Evolutionary conservation across 2,329 filamentous ascomycete genomes (phyloP), one percentile per base, ranked within the genome.

Genomic region (Clonostachys byssicola): DNA sequence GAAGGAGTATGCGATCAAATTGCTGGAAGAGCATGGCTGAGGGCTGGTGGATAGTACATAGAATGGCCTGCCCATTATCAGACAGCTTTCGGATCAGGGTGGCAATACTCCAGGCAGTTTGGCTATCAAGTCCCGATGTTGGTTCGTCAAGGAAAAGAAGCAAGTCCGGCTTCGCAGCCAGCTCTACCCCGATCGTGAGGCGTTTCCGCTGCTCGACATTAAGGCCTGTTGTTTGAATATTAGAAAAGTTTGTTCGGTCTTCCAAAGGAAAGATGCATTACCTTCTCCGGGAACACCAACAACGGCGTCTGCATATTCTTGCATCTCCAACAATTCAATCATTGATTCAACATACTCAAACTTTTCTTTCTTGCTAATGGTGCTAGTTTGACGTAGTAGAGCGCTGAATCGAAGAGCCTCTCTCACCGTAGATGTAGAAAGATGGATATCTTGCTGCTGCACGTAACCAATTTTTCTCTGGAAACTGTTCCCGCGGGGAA

Each of bases 381-480:
- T 71, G 33, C 70, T 70, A 3, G 74, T 73, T 53, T 85, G 82
- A 5, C 83, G 72, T 2, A 87, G 70, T 2, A 82, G 68, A 1
- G 83, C 83, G 2, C 82, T 85, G 54, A 88, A 86, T 38, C 74
- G 73, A 1, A 87, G 64, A 0, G 83, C 82, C 51, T 86, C 84
- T 10, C 81, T 70, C 1, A 88, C 81, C 0, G 84, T 87, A 1
- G 79, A 71, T 0, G 79, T 81, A 4, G 77, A 73, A 49, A 85
- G 80, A 52, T 86, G 83, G 2, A 86, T 71, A 53, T 87, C 83
- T 55, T 78, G 75, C 56, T 87, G 83, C 56, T 86, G 63, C 12
- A 63, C 64, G 51, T 68, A 92, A 43, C 88, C 88, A 3, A 85
- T 89, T 58, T 87, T 87, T 41, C 88, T 80, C 60, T 91, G 86